Base-by-base conservation (phyloP, 2,329 filamentous ascomycete species). In the Aspergillus niger region DNA sequence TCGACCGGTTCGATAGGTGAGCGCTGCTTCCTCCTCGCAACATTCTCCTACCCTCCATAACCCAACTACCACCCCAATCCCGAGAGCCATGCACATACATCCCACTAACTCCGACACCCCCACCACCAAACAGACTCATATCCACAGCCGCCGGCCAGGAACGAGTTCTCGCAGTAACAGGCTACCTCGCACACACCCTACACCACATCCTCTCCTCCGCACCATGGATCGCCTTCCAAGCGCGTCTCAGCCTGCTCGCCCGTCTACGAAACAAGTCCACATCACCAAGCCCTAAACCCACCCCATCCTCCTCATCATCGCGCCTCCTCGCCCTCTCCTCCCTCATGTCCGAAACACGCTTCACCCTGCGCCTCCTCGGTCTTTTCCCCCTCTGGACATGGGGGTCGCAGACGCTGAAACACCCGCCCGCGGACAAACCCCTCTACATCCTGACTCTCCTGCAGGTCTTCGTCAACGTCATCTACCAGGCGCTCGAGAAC, bases 401-500 rank as follows among this genome's bases (percentile, higher is more conserved):
- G 87, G 87, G 54, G 81, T 96, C 74, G 90, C 91, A 76, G 80
- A 88, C 65, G 57, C 78, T 88, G 68, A 75, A 74, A 55, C 76
- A 57, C 53, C 76, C 69, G 44, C 76, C 70, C 39, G 70, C 75
- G 5, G 85, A 85, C 68, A 72, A 69, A 2, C 66, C 79, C 49
- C 77, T 82, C 64, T 81, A 77, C 65, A 63, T 72, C 17, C 78
- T 97, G 49, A 85, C 86, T 22, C 89, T 87, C 75, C 79, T 84
- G 6, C 90, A 95, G 74, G 85, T 97, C 20, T 65, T 82, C 10
- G 82, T 86, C 10, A 90, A 90, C 74, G 77, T 89, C 8, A 73
- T 80, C 8, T 96, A 90, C 80, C 92, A 97, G 77, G 78, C 85
- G 1, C 82, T 94, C 43, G 95, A 99, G 81, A 97, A 97, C 77